Evolutionary conservation across 1,284 basidiomycete species (phyloP).

Genomic region (Rhodotorula sp.): DNA sequence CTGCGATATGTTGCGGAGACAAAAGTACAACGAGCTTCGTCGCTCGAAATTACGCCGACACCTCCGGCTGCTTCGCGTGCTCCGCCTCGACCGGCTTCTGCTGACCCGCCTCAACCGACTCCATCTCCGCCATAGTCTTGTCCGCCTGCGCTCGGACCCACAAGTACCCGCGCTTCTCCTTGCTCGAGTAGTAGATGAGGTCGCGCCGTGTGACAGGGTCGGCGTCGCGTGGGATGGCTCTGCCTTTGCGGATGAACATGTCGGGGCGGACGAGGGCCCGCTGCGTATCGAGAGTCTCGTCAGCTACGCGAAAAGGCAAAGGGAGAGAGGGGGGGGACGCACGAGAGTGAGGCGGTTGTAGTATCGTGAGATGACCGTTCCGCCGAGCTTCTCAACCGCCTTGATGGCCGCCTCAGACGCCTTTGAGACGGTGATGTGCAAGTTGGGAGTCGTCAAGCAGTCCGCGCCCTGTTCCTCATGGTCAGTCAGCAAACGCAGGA

Average conservation of each 20-base stretch:
- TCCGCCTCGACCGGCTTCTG: not conserved
- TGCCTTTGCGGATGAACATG: constrained; percentile 30
- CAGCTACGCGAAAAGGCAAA: not conserved
- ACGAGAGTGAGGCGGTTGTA: constrained; percentile 79
- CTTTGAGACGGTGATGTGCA: constrained; percentile 79
- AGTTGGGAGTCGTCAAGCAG: constrained; percentile 63
- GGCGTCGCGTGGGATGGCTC: constrained; percentile 34
- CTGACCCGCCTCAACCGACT: not conserved
- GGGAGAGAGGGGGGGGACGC: not conserved
- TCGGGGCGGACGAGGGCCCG: constrained; percentile 42
- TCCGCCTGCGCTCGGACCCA: constrained; percentile 11
- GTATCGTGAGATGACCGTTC: constrained; percentile 83
- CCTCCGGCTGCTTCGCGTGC: not conserved
- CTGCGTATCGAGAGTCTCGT: not conserved
- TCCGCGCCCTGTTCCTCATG: constrained; percentile 59
- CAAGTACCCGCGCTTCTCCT: constrained; percentile 49
- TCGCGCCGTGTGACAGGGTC: constrained; percentile 29
- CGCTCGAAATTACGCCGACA: not conserved
- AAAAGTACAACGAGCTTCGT: not conserved
- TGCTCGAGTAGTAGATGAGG: constrained; percentile 52
- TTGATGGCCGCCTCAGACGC: constrained; percentile 83
- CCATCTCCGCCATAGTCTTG: not conserved
- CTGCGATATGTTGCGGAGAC: too few relatives aligned
- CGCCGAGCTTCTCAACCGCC: constrained; percentile 78
- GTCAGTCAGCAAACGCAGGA: not conserved